Evolutionary conservation across 225 moss, liverwort and hornwort species (phyloP).

Genomic region (Sphagnum contortum): DNA sequence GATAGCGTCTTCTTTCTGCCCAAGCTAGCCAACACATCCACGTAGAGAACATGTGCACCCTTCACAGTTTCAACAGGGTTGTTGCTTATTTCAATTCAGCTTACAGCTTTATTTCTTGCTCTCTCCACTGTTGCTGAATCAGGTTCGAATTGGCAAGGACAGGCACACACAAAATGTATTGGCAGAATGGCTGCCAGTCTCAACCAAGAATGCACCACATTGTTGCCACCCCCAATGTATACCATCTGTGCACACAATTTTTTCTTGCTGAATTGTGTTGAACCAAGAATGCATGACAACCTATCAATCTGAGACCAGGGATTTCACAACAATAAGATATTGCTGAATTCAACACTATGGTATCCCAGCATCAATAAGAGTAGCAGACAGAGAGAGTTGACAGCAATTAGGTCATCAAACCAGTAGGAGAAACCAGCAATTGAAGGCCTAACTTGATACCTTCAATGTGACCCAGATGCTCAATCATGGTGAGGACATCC

Average conservation of each 20-base stretch:
- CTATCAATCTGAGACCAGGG: too few relatives aligned
- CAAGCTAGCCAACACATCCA: slow-evolving; percentile 98
- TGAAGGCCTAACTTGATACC: slow-evolving; percentile 59
- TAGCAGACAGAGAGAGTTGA: too few relatives aligned
- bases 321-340: too few relatives aligned
- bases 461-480: slow-evolving; percentile 74
- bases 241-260: too few relatives aligned
- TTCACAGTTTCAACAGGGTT: slow-evolving; percentile 77
- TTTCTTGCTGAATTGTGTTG: too few relatives aligned
- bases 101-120: slow-evolving; percentile 60
- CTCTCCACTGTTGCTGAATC: slow-evolving; percentile 66
- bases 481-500: slow-evolving; percentile 82
- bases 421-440: too few relatives aligned
- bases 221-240: slow-evolving; percentile 97
- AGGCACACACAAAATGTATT: slow-evolving; percentile 89
- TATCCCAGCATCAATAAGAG: too few relatives aligned
- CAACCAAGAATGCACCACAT: slow-evolving; percentile 94
- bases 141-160: slow-evolving; percentile 85
- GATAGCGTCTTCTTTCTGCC: slow-evolving; percentile 90
- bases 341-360: too few relatives aligned
- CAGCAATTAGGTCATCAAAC: too few relatives aligned
- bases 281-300: too few relatives aligned
- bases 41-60: slow-evolving; percentile 81
- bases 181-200: slow-evolving; percentile 92
- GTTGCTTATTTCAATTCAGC: slow-evolving; percentile 73